These are phyloP conservation scores for Cicer arietinum DNA, from an alignment of 306 rosid genomes.

Conservation along the genomic window DNA sequence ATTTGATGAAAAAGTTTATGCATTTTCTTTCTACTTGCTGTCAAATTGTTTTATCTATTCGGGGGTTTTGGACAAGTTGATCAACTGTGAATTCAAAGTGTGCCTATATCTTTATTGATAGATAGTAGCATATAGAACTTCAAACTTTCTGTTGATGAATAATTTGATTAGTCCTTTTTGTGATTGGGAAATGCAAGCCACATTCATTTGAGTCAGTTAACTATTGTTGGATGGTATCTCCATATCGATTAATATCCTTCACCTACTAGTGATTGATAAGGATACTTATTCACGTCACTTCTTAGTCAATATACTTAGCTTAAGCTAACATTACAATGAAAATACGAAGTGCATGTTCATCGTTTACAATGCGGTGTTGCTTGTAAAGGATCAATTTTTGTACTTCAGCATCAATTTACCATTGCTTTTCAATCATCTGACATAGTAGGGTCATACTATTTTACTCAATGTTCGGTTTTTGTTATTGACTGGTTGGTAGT, in stretches of 20 bases:
- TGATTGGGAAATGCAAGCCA: constrained; percentile 3
- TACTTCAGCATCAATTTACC: neutral
- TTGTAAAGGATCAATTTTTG: neutral
- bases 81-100: neutral
- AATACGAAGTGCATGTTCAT: neutral
- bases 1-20: neutral
- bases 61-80: no score
- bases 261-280: neutral
- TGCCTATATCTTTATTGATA: neutral
- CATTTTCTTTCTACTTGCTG: neutral
- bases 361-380: neutral
- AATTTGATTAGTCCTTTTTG: neutral
- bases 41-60: neutral
- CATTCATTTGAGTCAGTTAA: no score
- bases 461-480: neutral
- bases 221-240: no score
- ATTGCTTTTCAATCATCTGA: neutral
- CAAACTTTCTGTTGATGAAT: no score
- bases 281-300: constrained; percentile 22
- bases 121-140: neutral
- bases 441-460: neutral
- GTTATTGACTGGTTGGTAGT: neutral
- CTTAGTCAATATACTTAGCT: neutral
- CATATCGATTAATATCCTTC: no score
- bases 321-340: neutral